These are phyloP conservation scores for Sicyos baderoa DNA, from an alignment of 306 rosid genomes.

Conservation along the genomic window DNA sequence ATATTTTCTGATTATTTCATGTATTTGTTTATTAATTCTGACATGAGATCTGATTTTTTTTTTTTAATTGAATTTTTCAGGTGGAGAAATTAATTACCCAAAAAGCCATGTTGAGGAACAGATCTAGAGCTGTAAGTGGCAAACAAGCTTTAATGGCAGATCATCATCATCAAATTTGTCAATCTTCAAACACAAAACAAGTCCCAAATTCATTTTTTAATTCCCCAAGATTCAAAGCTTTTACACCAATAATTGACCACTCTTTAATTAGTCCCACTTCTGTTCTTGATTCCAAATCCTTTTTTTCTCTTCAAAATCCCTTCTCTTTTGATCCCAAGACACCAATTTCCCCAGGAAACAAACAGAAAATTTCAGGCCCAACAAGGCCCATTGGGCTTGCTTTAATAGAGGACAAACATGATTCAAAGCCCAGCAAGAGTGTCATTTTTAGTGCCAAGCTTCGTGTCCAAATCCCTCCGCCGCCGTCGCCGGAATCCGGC, in stretches of 20 bases:
- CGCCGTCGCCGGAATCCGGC: constrained; percentile 9
- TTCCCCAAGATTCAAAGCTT: constrained; percentile 54
- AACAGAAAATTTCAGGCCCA: constrained; percentile 32
- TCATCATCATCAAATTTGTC: constrained; percentile 49
- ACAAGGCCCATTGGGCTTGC: constrained; percentile 58
- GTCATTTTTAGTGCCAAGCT: constrained; percentile 49
- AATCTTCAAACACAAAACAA: constrained; percentile 25
- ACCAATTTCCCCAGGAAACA: constrained; percentile 25
- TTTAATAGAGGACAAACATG: constrained; percentile 31
- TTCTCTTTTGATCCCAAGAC: constrained; percentile 23
- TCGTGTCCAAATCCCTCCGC: constrained; percentile 51
- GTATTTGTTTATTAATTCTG: background rate
- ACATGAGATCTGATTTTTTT: background rate
- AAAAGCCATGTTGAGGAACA: constrained; percentile 57
- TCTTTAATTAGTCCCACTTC: constrained; percentile 61
- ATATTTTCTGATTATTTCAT: background rate
- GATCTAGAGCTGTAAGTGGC: constrained; percentile 68
- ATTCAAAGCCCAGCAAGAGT: constrained; percentile 26
- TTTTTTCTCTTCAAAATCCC: constrained; percentile 36
- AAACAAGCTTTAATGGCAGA: constrained; percentile 72
- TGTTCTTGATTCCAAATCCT: constrained; percentile 47
- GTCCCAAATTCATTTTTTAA: constrained; percentile 44
- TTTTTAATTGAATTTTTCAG: background rate
- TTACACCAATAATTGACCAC: constrained; percentile 29
- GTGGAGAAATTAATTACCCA: background rate